A percentile compares a stretch with the other conserved stretches of the same genome.
Evolutionary conservation across 2,329 filamentous ascomycete species (phyloP).

Genomic region (Cryphonectria parasitica): DNA sequence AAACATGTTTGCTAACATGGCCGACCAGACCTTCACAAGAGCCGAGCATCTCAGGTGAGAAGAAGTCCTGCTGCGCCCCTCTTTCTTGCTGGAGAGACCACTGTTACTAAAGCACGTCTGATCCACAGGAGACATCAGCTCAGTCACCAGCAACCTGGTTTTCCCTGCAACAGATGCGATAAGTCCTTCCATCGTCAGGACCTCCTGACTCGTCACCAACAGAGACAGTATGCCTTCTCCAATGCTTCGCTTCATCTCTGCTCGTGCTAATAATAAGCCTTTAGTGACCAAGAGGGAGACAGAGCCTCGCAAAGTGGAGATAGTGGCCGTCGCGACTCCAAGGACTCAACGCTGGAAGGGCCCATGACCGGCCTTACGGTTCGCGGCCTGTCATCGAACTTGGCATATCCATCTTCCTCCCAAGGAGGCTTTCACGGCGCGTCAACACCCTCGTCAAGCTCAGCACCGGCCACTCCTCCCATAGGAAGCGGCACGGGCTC

Average conservation of each 20-base stretch:
- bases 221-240: slow-evolving; percentile 50
- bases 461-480: slow-evolving; percentile 32
- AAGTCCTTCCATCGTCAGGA: slow-evolving; percentile 63
- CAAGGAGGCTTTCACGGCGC: slow-evolving; percentile 24
- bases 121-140: slow-evolving; percentile 60
- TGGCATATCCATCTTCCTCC: slow-evolving; percentile 26
- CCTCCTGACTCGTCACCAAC: slow-evolving; percentile 60
- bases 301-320: slow-evolving; percentile 38
- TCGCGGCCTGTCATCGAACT: slow-evolving; percentile 12
- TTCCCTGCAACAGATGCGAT: slow-evolving; percentile 58
- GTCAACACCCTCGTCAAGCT: slow-evolving; percentile 29
- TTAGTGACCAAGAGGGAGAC: slow-evolving; percentile 52
- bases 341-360: slow-evolving; percentile 22
- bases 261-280: slow-evolving; percentile 23
- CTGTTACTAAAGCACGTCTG: slow-evolving; percentile 34
- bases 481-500: slow-evolving; percentile 8
- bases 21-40: slow-evolving; percentile 60
- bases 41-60: slow-evolving; percentile 64
- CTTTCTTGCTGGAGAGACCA: slow-evolving; percentile 20
- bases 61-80: slow-evolving; percentile 7
- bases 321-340: slow-evolving; percentile 37
- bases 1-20: slow-evolving; percentile 31
- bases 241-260: slow-evolving; percentile 16
- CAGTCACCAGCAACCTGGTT: slow-evolving; percentile 59
- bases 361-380: slow-evolving; percentile 31